phyloP scores from a whole-genome alignment of 2,329 filamentous ascomycete species.

The Sporothrix globosa region DNA sequence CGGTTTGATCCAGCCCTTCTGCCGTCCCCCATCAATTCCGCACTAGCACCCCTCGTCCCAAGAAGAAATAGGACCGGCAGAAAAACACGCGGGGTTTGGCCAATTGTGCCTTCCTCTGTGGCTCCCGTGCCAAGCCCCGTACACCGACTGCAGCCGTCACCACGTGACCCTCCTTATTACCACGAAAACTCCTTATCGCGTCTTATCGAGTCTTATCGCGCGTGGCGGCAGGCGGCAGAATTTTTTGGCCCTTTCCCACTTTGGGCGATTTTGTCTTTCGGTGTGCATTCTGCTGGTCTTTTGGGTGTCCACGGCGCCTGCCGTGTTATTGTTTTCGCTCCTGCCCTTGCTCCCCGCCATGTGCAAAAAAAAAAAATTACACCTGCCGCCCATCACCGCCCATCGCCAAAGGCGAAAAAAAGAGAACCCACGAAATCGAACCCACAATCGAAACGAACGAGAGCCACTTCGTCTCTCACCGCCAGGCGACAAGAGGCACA shows the following conservation, averaged over 20 bases:
- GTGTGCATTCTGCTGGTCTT: conserved; percentile 17
- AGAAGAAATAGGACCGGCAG: conserved; percentile 32
- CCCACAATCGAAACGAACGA: conserved; percentile 27
- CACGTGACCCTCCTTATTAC: conserved; percentile 18
- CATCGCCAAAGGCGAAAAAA: conserved; percentile 28
- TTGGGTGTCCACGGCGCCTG: not conserved
- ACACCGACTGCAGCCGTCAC: conserved; percentile 21
- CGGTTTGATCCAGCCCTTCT: not conserved
- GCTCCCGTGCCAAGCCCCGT: conserved; percentile 1
- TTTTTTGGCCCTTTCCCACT: conserved; percentile 30
- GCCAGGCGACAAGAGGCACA: conserved; percentile 24
- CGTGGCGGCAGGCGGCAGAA: conserved; percentile 36
- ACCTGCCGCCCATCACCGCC: conserved; percentile 34
- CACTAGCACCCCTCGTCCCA: conserved; percentile 25
- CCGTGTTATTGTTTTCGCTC: conserved; percentile 27
- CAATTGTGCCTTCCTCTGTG: conserved; percentile 20
- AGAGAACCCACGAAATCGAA: conserved; percentile 25
- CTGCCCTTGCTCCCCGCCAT: conserved; percentile 31
- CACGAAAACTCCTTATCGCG: not conserved
- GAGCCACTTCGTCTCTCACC: conserved; percentile 23
- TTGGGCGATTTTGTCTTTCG: conserved; percentile 28
- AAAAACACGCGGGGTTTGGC: conserved; percentile 30
- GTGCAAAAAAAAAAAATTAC: conserved; percentile 29
- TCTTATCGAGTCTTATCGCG: conserved; percentile 34
- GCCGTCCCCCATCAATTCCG: conserved; percentile 5